These are phyloP conservation scores for Penicillium egyptiacum DNA, from an alignment of 495 filamentous ascomycete species.

Conservation along the genomic window DNA sequence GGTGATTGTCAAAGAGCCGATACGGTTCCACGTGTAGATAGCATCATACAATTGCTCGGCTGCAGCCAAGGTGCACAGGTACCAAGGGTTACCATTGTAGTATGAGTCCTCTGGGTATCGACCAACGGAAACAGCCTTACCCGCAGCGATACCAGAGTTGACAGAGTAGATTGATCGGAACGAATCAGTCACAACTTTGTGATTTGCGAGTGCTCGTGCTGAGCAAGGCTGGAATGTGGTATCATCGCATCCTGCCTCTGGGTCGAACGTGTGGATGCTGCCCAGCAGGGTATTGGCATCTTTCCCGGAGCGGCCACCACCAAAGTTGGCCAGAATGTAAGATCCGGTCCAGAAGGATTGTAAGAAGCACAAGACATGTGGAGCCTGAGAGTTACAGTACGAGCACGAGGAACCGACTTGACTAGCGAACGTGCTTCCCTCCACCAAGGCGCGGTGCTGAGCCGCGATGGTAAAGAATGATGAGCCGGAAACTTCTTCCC, in stretches of 20 bases:
- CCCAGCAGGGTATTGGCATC: slow-evolving; percentile 64
- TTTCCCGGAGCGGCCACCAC: slow-evolving; percentile 54
- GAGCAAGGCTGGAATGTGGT: slow-evolving; percentile 62
- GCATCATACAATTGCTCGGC: slow-evolving; percentile 68
- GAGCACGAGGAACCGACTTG: slow-evolving; percentile 42
- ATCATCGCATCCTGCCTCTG: slow-evolving; percentile 51
- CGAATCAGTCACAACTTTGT: slow-evolving; percentile 62
- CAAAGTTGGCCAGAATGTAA: slow-evolving; percentile 56
- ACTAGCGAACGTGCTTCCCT: slow-evolving; percentile 57
- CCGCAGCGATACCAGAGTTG: slow-evolving; percentile 48
- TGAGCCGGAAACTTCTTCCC: slow-evolving; percentile 66
- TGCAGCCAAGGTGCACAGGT: slow-evolving; percentile 61
- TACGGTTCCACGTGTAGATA: slow-evolving; percentile 56
- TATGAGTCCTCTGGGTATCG: slow-evolving; percentile 70
- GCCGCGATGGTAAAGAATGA: slow-evolving; percentile 59
- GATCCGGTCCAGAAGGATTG: slow-evolving; percentile 65
- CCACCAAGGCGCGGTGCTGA: slow-evolving; percentile 54
- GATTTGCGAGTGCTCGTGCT: slow-evolving; percentile 60
- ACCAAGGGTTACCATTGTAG: slow-evolving; percentile 69
- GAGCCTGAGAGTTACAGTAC: slow-evolving; percentile 56
- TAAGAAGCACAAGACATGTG: slow-evolving; percentile 59
- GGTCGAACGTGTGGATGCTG: slow-evolving; percentile 65
- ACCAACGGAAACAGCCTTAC: slow-evolving; percentile 61
- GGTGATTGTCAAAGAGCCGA: slow-evolving; percentile 53
- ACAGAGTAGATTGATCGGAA: slow-evolving; percentile 60